Percentiles rank a stretch among this genome's conserved stretches.
Conservation (phyloP, 129 eudicot genomes). For the Artemisia annua region DNA sequence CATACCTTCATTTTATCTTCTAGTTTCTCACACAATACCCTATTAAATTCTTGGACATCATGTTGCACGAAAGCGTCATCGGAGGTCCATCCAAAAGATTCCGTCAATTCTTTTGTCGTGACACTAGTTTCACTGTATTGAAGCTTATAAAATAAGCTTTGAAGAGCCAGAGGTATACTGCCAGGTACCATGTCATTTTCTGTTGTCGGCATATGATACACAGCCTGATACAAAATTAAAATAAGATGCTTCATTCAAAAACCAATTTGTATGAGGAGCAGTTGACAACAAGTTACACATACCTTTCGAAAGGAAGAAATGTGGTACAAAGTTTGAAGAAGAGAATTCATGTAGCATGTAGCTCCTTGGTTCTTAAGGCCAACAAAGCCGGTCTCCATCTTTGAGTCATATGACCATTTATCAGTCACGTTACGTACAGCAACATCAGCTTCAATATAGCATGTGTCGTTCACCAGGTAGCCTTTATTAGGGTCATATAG, state of each 20-base stretch:
- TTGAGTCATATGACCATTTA: constrained; percentile 89
- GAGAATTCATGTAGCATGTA: constrained; percentile 95
- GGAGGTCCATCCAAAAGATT: constrained; percentile 98
- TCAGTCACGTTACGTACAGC: constrained; percentile 80
- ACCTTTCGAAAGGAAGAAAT: constrained; percentile 93
- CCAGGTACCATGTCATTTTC: constrained; percentile 90
- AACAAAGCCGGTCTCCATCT: constrained; percentile 93
- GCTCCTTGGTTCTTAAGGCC: constrained; percentile 98
- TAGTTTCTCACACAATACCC: constrained; percentile 92
- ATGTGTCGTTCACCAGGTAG: constrained; percentile 71
- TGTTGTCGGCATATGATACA: constrained; percentile 98
- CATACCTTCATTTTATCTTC: constrained; percentile 98
- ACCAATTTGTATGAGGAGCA: background rate
- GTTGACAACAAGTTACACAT: background rate
- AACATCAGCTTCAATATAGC: constrained; percentile 84
- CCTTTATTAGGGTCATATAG: constrained; percentile 84
- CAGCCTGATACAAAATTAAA: constrained; percentile 59
- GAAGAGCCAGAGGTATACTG: constrained; percentile 93
- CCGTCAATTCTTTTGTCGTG: constrained; percentile 90
- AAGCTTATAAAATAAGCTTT: constrained; percentile 89
- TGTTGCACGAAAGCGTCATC: constrained; percentile 98
- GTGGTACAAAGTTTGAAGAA: constrained; percentile 87
- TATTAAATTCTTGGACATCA: constrained; percentile 95
- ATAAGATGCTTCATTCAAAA: constrained; percentile 27
- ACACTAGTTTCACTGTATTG: constrained; percentile 93